Evolutionary conservation across 139 green algal genomes (phyloP).

Genomic region (Raphidocelis subcapitata): DNA sequence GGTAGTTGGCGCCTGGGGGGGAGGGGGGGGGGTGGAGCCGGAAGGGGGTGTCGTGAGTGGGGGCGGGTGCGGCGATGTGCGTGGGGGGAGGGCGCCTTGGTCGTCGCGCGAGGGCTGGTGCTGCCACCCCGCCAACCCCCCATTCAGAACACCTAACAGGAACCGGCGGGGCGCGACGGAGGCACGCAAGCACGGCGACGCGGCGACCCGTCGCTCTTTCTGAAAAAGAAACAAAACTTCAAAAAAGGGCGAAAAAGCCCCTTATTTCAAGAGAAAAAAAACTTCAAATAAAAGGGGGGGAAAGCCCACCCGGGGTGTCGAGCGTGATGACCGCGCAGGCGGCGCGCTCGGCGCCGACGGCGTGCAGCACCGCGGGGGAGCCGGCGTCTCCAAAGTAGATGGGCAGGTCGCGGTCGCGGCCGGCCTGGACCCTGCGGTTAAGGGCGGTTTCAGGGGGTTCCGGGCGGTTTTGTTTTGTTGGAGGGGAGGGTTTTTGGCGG

Average conservation of each 20-base stretch:
- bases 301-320: conserved; percentile 71
- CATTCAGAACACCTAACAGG: too few species aligned
- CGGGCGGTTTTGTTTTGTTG: too few species aligned
- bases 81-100: not conserved
- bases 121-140: too few species aligned
- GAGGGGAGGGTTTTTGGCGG: too few species aligned
- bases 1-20: conserved; percentile 85
- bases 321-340: conserved; percentile 92
- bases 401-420: conserved; percentile 80
- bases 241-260: too few species aligned
- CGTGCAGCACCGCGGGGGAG: conserved; percentile 55
- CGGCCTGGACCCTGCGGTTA: conserved; percentile 41
- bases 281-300: too few species aligned
- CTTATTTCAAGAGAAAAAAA: too few species aligned
- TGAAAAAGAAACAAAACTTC: too few species aligned
- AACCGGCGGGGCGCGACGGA: too few species aligned
- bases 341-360: conserved; percentile 76
- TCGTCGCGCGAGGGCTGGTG: not conserved
- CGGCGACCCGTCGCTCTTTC: too few species aligned
- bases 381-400: conserved; percentile 98
- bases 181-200: not conserved
- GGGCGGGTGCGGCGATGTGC: not conserved
- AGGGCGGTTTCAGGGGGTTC: too few species aligned
- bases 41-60: not conserved
- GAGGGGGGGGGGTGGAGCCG: too few species aligned